A percentile compares a stretch with the other conserved stretches of the same genome.
Evolutionary conservation across 352 stramenopile species (phyloP).

Genomic region (Albugo candida): DNA sequence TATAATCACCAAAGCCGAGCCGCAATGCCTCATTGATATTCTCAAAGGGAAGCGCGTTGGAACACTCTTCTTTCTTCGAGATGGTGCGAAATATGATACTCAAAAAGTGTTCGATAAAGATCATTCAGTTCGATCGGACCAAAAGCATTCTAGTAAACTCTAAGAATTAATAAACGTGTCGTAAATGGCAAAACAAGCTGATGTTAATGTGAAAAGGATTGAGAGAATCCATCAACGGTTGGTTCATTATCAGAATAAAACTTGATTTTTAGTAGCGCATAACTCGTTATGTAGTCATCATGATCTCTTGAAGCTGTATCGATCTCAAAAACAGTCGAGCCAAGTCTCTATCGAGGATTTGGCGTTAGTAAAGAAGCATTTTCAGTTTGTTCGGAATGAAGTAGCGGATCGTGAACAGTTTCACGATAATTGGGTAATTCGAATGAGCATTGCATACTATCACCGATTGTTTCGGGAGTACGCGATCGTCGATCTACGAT

Average conservation of each 20-base stretch:
- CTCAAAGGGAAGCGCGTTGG: conserved; percentile 45
- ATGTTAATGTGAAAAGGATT: no score
- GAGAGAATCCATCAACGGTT: no score
- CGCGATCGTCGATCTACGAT: conserved; percentile 46
- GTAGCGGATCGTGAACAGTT: conserved; percentile 25
- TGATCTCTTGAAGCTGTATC: no score
- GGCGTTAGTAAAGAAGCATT: conserved; percentile 21
- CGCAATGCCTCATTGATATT: conserved; percentile 34
- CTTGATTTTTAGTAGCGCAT: no score
- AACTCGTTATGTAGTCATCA: no score
- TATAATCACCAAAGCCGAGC: conserved; percentile 43
- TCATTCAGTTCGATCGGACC: no score
- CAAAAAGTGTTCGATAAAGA: no score
- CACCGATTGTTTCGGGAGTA: conserved; percentile 67
- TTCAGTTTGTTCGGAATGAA: conserved; percentile 68
- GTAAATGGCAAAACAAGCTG: no score
- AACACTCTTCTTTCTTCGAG: conserved; percentile 32
- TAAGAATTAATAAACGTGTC: no score
- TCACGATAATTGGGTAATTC: conserved; percentile 42
- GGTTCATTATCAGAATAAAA: no score
- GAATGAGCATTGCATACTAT: conserved; percentile 75
- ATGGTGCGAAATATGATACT: conserved; percentile 11
- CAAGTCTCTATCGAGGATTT: conserved; percentile 12
- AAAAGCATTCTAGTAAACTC: no score
- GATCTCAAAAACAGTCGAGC: no score